Conservation (phyloP, 2,329 filamentous ascomycete genomes). For the Fusarium sp. region DNA sequence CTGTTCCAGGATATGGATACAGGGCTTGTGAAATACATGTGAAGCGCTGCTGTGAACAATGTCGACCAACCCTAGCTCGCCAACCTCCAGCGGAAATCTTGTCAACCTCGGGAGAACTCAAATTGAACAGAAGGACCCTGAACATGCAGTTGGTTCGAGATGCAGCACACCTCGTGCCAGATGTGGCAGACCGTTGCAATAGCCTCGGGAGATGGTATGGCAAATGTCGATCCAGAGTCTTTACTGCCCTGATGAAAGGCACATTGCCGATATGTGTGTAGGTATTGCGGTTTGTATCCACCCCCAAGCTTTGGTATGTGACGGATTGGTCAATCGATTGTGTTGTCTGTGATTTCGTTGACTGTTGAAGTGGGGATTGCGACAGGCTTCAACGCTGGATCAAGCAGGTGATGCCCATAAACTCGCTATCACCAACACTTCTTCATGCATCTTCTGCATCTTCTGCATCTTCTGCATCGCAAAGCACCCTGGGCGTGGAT, state of each 20-base stretch:
- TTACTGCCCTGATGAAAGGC: slow-evolving; percentile 31
- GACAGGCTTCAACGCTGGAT: slow-evolving; percentile 33
- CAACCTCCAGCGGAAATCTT: slow-evolving; percentile 6
- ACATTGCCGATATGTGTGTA: slow-evolving; percentile 38
- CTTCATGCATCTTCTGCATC: slow-evolving; percentile 31
- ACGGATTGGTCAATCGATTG: slow-evolving; percentile 19
- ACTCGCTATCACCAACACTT: slow-evolving; percentile 43
- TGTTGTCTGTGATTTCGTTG: slow-evolving; percentile 42
- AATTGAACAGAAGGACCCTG: slow-evolving; percentile 33
- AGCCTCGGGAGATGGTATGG: slow-evolving; percentile 28
- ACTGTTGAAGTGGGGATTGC: slow-evolving; percentile 26
- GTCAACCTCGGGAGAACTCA: slow-evolving; percentile 24
- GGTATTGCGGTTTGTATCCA: slow-evolving; percentile 17
- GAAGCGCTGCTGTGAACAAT: slow-evolving; percentile 32
- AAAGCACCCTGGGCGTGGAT: slow-evolving; percentile 18
- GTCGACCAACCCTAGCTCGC: slow-evolving; percentile 26
- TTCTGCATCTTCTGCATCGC: slow-evolving; percentile 30
- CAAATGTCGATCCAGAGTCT: slow-evolving; percentile 36
- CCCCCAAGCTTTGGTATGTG: slow-evolving; percentile 25
- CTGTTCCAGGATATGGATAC: slow-evolving; percentile 24
- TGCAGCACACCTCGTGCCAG: slow-evolving; percentile 25
- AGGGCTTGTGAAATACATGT: slow-evolving; percentile 20
- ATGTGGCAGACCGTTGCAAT: slow-evolving; percentile 31
- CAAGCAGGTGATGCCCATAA: slow-evolving; percentile 38
- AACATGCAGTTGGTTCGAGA: slow-evolving; percentile 48